Evolutionary conservation across 2,329 filamentous ascomycete species (phyloP).

Genomic region (Cercospora nicotianae): DNA sequence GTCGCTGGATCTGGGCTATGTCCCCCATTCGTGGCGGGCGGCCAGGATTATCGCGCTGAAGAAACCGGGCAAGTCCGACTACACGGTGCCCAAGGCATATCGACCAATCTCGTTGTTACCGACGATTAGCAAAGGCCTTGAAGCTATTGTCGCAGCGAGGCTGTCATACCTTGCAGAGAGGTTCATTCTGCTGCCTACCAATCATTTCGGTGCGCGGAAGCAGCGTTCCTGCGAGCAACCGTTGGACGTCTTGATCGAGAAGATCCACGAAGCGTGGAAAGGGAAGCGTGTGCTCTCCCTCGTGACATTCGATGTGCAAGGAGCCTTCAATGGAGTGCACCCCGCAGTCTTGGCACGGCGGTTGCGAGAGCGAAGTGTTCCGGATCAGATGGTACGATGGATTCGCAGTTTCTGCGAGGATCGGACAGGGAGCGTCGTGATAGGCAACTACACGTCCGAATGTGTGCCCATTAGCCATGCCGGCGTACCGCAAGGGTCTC

Average conservation of each 20-base stretch:
- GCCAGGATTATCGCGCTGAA: not conserved
- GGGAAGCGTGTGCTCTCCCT: not conserved
- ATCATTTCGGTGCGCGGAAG: conserved; percentile 35
- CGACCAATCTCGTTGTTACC: conserved; percentile 34
- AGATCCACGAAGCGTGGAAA: not conserved
- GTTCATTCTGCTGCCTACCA: conserved; percentile 27
- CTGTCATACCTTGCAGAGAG: conserved; percentile 26
- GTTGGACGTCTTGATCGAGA: conserved; percentile 33
- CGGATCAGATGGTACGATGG: not conserved
- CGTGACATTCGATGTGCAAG: not conserved
- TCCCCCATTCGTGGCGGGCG: not conserved
- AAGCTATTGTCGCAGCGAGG: conserved; percentile 30
- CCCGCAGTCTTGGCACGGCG: not conserved
- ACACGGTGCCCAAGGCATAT: conserved; percentile 34
- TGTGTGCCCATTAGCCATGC: not conserved
- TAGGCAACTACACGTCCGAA: not conserved
- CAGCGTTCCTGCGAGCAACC: conserved; percentile 32
- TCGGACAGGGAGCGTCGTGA: not conserved
- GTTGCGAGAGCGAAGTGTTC: not conserved
- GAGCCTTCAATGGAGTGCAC: conserved; percentile 2
- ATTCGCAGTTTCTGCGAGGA: not conserved
- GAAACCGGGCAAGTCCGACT: conserved; percentile 20
- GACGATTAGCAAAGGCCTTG: conserved; percentile 38
- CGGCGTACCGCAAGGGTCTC: too few relatives aligned
- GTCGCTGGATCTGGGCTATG: conserved; percentile 2